phyloP scores from a whole-genome alignment of 441 rosid genomes.

The Pelargonium citronellum region DNA sequence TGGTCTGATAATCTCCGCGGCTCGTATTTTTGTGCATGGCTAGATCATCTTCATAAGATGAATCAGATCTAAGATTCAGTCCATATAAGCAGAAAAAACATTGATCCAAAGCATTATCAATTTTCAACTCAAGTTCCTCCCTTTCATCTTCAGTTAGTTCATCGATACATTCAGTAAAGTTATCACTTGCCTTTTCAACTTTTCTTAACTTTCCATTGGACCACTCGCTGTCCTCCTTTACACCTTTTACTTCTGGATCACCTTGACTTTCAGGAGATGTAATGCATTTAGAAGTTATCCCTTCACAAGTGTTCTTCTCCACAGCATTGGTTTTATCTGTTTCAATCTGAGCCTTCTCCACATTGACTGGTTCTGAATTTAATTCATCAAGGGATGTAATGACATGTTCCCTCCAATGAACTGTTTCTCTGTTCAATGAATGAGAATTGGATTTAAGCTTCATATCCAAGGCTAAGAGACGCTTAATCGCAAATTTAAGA shows the following conservation, averaged over 20 bases:
- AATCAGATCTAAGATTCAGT: conserved; percentile 88
- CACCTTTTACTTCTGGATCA: conserved; percentile 26
- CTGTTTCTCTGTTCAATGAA: conserved; percentile 43
- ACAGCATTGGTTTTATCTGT: conserved; percentile 27
- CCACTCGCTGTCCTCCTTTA: conserved; percentile 22
- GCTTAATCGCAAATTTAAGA: conserved; percentile 92
- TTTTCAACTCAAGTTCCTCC: conserved; percentile 81
- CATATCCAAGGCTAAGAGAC: conserved; percentile 86
- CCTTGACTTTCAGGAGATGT: conserved; percentile 23
- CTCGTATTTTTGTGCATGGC: conserved; percentile 85
- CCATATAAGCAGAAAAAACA: conserved; percentile 98
- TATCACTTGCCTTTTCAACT: conserved; percentile 36
- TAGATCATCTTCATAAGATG: conserved; percentile 86
- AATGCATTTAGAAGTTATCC: conserved; percentile 22
- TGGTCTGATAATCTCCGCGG: conserved; percentile 96
- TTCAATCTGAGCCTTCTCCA: conserved; percentile 40
- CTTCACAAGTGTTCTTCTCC: conserved; percentile 40
- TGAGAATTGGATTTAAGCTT: conserved; percentile 68
- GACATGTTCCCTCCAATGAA: conserved; percentile 30
- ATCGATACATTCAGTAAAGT: conserved; percentile 31
- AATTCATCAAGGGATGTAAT: conserved; percentile 37
- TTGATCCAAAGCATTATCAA: conserved; percentile 90
- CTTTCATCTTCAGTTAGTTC: conserved; percentile 70
- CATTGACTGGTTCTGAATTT: conserved; percentile 34
- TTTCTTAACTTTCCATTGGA: conserved; percentile 26